Percentiles rank a stretch among this genome's conserved stretches.
Conservation (phyloP, 2,329 filamentous ascomycete genomes). For the Neonectria magnoliae region DNA sequence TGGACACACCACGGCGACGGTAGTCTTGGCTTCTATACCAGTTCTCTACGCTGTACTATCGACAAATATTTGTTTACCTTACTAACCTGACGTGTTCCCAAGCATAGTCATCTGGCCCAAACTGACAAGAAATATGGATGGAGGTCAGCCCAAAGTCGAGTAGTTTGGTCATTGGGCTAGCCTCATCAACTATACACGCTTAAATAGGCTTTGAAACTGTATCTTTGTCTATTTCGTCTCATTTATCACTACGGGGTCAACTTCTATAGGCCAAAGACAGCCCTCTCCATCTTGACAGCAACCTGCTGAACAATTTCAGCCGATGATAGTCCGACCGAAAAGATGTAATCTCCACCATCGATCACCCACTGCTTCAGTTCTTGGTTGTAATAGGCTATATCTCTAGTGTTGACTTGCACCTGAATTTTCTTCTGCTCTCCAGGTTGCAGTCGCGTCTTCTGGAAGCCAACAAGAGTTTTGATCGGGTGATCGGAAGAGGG, state of each 20-base stretch:
- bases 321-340: conserved; percentile 42
- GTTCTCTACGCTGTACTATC: too few species aligned
- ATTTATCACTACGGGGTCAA: background rate
- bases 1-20: background rate
- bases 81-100: too few species aligned
- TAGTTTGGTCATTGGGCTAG: too few species aligned
- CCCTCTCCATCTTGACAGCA: background rate
- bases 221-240: background rate
- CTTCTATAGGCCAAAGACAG: conserved; percentile 14
- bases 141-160: too few species aligned
- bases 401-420: conserved; percentile 32
- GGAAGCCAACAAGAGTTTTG: conserved; percentile 45
- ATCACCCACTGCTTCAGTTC: conserved; percentile 41
- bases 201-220: background rate
- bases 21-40: background rate
- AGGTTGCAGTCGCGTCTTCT: conserved; percentile 40
- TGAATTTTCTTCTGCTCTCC: conserved; percentile 29
- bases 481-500: conserved; percentile 35
- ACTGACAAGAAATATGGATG: too few species aligned
- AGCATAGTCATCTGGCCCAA: too few species aligned
- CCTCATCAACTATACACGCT: too few species aligned
- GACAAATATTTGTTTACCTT: too few species aligned
- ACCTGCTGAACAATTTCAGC: conserved; percentile 26
- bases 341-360: conserved; percentile 38
- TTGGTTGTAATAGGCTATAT: conserved; percentile 45